Evolutionary conservation across 2,329 filamentous ascomycete species (phyloP), one percentile per base, ranked within the genome.

Genomic region (Albophoma yamanashiensis): DNA sequence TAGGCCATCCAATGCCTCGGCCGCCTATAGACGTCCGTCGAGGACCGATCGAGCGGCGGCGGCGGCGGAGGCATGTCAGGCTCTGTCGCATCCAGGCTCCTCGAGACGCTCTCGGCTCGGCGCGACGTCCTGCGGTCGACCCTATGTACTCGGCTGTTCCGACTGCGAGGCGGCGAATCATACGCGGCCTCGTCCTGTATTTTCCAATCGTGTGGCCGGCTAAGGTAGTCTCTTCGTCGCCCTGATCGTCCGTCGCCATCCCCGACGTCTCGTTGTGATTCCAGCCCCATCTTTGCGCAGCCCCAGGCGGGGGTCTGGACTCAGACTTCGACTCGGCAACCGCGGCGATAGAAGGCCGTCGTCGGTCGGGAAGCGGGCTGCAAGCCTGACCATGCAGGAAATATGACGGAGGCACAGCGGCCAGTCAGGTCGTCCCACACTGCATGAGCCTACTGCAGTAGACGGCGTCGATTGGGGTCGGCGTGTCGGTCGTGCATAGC

Each of bases 111-210:
- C 52, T 61, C 62, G 59, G 65, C 63, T 62, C 64, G 66, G 61
- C 64, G 67, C 60, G 65, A 64, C 56, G 69, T 66, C 64, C 67
- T 66, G 64, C 70, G 66, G 64, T 65, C 66, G 63, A 66, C 65
- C 60, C 70, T 73, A 68, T 72, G 70, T 72, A 73, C 62, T 59
- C 62, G 60, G 60, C 65, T 67, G 64, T 57, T 64, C 59, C 66
- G 64, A 61, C 64, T 63, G 67, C 67, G 67, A 66, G 70, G 67
- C 63, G 63, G 64, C 63, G 68, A 66, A 64, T 70, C 62, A 65
- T 61, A 63, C 61, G 53, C 61, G 62, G 55, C 57, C 25, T 59
- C 61, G 34, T 60, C 60, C 52, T 61, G 63, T 52, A 62, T 55
- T 40, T 58, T 59, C 65, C 62, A 62, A 57, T 63, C 56, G 45